Conservation (phyloP, 768 basidiomycete genomes). For the Lactarius vividus region DNA sequence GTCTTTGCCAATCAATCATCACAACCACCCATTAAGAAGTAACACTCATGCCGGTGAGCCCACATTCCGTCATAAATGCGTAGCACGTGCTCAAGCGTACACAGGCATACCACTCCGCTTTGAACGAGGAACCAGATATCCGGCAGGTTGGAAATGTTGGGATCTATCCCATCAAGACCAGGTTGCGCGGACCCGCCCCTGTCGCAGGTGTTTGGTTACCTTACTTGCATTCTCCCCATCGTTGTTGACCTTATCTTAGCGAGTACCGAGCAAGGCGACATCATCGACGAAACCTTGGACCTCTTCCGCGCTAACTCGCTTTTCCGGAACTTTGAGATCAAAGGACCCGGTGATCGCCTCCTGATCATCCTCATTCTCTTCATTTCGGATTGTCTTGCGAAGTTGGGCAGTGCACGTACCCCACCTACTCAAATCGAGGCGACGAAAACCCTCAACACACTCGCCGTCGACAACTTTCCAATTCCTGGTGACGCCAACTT, state of each 20-base stretch:
- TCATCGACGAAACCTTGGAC: conserved; percentile 93
- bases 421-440: conserved; percentile 81
- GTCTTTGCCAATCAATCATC: not conserved
- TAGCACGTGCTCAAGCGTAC: not conserved
- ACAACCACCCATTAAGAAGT: not conserved
- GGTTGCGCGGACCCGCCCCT: conserved; percentile 89
- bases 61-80: not conserved
- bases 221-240: conserved; percentile 17
- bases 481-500: conserved; percentile 97
- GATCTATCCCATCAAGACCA: conserved; percentile 87
- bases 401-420: conserved; percentile 71
- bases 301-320: conserved; percentile 98
- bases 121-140: conserved; percentile 82
- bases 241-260: conserved; percentile 44
- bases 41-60: conserved; percentile 31
- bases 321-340: conserved; percentile 99
- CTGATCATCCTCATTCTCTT: conserved; percentile 97
- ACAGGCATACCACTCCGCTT: conserved; percentile 94
- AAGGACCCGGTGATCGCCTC: conserved; percentile 92
- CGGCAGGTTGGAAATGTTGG: conserved; percentile 87
- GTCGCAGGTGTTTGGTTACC: conserved; percentile 46
- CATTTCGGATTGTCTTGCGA: conserved; percentile 94
- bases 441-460: conserved; percentile 80
- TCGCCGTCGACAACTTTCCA: conserved; percentile 90
- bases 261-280: conserved; percentile 76